phyloP scores from a whole-genome alignment of 75 land plant species.

The Pinus tabuliformis region DNA sequence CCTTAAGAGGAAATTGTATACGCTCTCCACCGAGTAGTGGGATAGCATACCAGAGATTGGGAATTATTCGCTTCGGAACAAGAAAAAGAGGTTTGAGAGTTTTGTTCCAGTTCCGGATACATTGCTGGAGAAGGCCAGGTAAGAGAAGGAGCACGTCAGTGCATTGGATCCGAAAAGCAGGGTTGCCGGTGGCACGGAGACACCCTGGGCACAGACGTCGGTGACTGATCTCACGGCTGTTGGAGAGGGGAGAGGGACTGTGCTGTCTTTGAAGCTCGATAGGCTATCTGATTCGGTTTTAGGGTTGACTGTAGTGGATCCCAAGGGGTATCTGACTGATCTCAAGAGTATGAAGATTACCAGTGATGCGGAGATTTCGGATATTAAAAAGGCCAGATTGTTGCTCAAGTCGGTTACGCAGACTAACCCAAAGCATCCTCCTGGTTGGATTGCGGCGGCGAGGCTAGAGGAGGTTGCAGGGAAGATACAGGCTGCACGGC shows the following conservation, averaged over 20 bases:
- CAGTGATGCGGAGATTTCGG: slow-evolving; percentile 96
- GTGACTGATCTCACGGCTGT: too few species aligned
- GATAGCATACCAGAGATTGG: slow-evolving; percentile 95
- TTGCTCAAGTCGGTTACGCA: slow-evolving; percentile 90
- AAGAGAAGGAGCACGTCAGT: too few species aligned
- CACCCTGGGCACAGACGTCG: too few species aligned
- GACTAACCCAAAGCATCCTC: slow-evolving; percentile 94
- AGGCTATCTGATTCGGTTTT: too few species aligned
- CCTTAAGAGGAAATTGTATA: slow-evolving; percentile 76
- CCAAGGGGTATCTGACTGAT: slow-evolving; percentile 92
- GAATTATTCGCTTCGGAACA: slow-evolving; percentile 84
- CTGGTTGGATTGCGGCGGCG: slow-evolving; percentile 98
- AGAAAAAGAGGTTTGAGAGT: slow-evolving; percentile 94
- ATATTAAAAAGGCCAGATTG: slow-evolving; percentile 93
- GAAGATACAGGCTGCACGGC: slow-evolving; percentile 79
- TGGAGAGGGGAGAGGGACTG: too few species aligned
- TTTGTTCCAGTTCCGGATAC: too few species aligned
- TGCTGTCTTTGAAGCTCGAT: too few species aligned
- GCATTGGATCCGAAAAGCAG: too few species aligned
- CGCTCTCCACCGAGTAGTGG: slow-evolving; percentile 72
- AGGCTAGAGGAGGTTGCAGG: slow-evolving; percentile 96
- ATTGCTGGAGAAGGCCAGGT: too few species aligned
- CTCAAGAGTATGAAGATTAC: slow-evolving; percentile 99
- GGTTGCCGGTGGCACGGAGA: too few species aligned
- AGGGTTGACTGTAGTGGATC: slow-evolving; percentile 93